Evolutionary conservation across 2,329 filamentous ascomycete genomes (phyloP), one percentile per base, ranked within the genome.

Genomic region (Colletotrichum lini): DNA sequence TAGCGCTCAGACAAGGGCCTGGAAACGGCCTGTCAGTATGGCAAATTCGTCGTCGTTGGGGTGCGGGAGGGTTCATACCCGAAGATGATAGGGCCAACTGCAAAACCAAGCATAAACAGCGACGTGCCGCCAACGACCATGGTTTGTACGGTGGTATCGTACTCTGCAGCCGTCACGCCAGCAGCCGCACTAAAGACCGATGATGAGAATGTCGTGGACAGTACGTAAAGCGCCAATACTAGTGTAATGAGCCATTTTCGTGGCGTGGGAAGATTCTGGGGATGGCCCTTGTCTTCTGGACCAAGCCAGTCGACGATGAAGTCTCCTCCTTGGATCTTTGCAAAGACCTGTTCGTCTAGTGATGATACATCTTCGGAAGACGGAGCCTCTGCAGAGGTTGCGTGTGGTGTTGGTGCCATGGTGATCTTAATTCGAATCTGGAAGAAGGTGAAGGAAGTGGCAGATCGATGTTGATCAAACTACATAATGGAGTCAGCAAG

Each of bases 1-100:
- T 84, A 88, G 0, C 87, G 78, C 70, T 89, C 87, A 0, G 86
- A 86, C 6, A 86, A 67, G 0, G 84, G 84, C 0, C 82, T 65
- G 2, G 0, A 30, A 1, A 16, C 8, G 10, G 15, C 23, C 40
- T 12, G 30, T 57, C 13, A 50, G 9, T 3, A 42, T 35, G 2
- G 40, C 10, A 16, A 13, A 9, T 13, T 21, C 53, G 18, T 5
- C 53, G 2, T 56, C 4, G 23, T 30, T 30, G 30, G 30, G 30
- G 1, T 30, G 30, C 1, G 30, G 30, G 30, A 30, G 30, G 8
- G 30, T 30, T 2, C 45, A 10, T 10, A 66, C 64, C 64, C 84
- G 3, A 85, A 80, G 5, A 85, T 40, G 1, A 86, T 77, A 0
- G 84, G 84, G 0, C 84, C 85, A 57, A 86, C 82, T 0, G 83